Base-by-base conservation (phyloP, 768 basidiomycete species). In the Xerocomus brunneocitrinus region DNA sequence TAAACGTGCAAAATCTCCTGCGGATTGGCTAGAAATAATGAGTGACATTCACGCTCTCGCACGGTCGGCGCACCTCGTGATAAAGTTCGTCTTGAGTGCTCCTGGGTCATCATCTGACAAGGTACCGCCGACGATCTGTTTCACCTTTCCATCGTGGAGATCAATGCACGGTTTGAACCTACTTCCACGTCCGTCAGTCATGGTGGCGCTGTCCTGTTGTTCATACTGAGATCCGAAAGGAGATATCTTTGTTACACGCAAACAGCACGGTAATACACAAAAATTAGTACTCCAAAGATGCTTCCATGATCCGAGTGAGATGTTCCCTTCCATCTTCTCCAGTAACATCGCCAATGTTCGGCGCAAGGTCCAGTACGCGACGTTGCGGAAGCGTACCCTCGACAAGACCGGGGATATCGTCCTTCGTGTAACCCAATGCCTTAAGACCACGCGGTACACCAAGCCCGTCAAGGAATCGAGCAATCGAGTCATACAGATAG, bases 61-160 rank as follows among this genome's bases (percentile, higher is more conserved):
- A 49, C 9, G 30, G 24, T 50, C 12, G 36, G n/a, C 8, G 2
- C 31, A 58, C 95, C 82, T 89, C 56, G 95, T 83, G 40, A 97
- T 83, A 64, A 95, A 98, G 69, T 99, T 98, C 22, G 91, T 95
- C 68, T 80, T 81, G 59, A 97, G 76, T 38, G 66, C 67, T 24
- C 76, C 72, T 7, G 87, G 81, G 32, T 79, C 67, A 24, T 69
- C 61, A 47, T 91, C 87, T 19, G 88, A 89, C 30, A 99, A 78
- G 4, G 93, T 95, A 4, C 95, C 92, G 40, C 97, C 97, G 13
- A 99, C 91, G 50, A 99, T 98, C 72, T 99, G 97, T 73, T 98
- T 98, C 53, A 99, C 97, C 62, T 92, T 79, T 5, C 97, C 97
- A 54, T 86, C 80, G 72, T 99, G 97, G 14, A 99, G 80, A 71